Conservation (phyloP, 495 filamentous ascomycete species). For the Saxispiralis lemnorum region DNA sequence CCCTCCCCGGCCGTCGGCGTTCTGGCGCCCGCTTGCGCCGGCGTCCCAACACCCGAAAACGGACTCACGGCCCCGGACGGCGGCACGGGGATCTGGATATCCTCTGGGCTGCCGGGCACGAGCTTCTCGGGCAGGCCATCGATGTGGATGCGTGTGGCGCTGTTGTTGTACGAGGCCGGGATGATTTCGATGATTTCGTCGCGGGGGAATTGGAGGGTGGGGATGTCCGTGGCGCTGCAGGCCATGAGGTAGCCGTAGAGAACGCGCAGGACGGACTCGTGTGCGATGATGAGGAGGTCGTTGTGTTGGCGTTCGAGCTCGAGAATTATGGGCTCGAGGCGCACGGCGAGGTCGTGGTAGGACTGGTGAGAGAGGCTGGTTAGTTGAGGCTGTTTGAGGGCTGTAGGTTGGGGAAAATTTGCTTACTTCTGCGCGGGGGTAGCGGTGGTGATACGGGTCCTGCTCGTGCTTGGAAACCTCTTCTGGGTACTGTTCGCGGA, state of each 20-base stretch:
- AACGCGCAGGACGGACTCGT: slow-evolving; percentile 89
- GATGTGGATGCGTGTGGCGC: slow-evolving; percentile 72
- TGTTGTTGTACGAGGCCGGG: slow-evolving; percentile 90
- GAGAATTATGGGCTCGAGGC: slow-evolving; percentile 95
- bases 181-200: slow-evolving; percentile 99
- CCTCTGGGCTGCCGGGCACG: slow-evolving; percentile 61
- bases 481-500: slow-evolving; percentile 63
- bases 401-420: no score
- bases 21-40: slow-evolving; percentile 1
- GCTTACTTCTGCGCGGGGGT: slow-evolving; percentile 79
- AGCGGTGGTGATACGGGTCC: slow-evolving; percentile 94
- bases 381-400: no score
- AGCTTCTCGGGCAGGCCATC: slow-evolving; percentile 42
- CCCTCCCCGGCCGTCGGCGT: slow-evolving; percentile 1
- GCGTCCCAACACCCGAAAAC: slow-evolving; percentile 22
- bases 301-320: slow-evolving; percentile 95
- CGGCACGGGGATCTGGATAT: slow-evolving; percentile 66
- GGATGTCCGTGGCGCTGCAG: slow-evolving; percentile 90
- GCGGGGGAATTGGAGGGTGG: slow-evolving; percentile 79
- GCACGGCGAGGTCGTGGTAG: slow-evolving; percentile 93
- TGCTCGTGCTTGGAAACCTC: slow-evolving; percentile 84
- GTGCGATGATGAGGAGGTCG: slow-evolving; percentile 91
- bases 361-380: slow-evolving; percentile 37
- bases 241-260: slow-evolving; percentile 98
- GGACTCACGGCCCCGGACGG: slow-evolving; percentile 29